phyloP scores from a whole-genome alignment of 177 flowering plant genomes.

The Telopea speciosissima region DNA sequence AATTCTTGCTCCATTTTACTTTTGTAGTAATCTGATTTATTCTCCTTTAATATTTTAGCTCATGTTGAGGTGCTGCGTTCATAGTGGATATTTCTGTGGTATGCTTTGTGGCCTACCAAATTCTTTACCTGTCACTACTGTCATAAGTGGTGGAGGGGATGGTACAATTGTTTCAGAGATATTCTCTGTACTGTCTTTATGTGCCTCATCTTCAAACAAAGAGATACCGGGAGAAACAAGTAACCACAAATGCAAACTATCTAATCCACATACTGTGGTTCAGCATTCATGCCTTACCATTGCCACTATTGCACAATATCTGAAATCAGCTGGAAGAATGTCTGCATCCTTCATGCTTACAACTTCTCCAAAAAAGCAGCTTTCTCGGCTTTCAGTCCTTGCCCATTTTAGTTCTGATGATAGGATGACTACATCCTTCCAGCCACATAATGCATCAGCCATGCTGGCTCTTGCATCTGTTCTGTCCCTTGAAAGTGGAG shows the following conservation, averaged over 20 bases:
- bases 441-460: slow-evolving; percentile 65
- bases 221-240: slow-evolving; percentile 44
- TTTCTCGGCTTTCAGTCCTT: slow-evolving; percentile 63
- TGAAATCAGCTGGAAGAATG: slow-evolving; percentile 68
- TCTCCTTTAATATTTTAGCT: slow-evolving; percentile 50
- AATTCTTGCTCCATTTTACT: not conserved
- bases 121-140: slow-evolving; percentile 63
- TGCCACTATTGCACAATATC: slow-evolving; percentile 68
- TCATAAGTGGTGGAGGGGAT: slow-evolving; percentile 86
- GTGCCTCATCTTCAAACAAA: slow-evolving; percentile 42
- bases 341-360: slow-evolving; percentile 79
- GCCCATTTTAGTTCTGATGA: slow-evolving; percentile 68
- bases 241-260: slow-evolving; percentile 44
- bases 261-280: slow-evolving; percentile 46
- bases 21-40: not conserved
- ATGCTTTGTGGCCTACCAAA: slow-evolving; percentile 81
- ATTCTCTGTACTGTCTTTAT: slow-evolving; percentile 60
- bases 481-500: slow-evolving; percentile 66
- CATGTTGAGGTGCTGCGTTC: slow-evolving; percentile 65
- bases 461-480: slow-evolving; percentile 92
- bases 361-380: slow-evolving; percentile 62
- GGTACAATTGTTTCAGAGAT: slow-evolving; percentile 76
- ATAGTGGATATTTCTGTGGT: slow-evolving; percentile 38
- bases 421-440: slow-evolving; percentile 32
- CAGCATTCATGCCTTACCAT: slow-evolving; percentile 64